Base-by-base conservation (phyloP, 768 basidiomycete genomes). In the Brasilioporus rufonigricans region DNA sequence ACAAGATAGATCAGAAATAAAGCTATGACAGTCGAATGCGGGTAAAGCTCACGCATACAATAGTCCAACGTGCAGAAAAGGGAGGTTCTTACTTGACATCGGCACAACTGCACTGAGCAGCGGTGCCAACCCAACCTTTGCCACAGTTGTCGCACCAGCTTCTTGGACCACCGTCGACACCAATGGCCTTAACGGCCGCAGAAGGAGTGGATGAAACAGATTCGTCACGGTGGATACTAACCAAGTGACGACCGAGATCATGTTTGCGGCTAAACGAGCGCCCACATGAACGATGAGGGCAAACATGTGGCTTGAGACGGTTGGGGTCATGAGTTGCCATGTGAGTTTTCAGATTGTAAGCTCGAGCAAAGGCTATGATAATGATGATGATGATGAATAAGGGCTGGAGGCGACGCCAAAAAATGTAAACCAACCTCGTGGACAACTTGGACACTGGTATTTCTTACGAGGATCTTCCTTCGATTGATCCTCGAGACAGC, bases 301-400 rank as follows among this genome's bases (percentile, higher is more conserved):
- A 98, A 43, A 86, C 80, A 67, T 92, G 89, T 6, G 93, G 92
- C 75, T 96, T 98, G 47, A 87, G 74, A 56, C 94, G 81, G 71
- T 91, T 86, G 23, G 95, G 94, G 68, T 96, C 92, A 72, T 98
- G 94, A 4, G 94, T 98, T 24, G 89, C 88, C 81, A 91, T 86
- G 71, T 97, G 94, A 0, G 94, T 95, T 77, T 98, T 98, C 54
- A 98, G 74, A 65, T 98, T 98, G 73, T 91, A 97, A 3, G 93
- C 93, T 26, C 94, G 79, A 12, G 93, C 94, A 62, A 98, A 98
- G 1, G 89, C 95, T 89, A 55, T 50, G 29, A 58, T 36, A 29
- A 29, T 5, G 9, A 19, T 62, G 32, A 71, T 54, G 4, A 43
- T 36, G 38, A 27, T 26, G 21, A 31, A 19, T 9, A 5, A n/a